phyloP scores from a whole-genome alignment of 345 rosid species.

The Lumnitzera littorea region DNA sequence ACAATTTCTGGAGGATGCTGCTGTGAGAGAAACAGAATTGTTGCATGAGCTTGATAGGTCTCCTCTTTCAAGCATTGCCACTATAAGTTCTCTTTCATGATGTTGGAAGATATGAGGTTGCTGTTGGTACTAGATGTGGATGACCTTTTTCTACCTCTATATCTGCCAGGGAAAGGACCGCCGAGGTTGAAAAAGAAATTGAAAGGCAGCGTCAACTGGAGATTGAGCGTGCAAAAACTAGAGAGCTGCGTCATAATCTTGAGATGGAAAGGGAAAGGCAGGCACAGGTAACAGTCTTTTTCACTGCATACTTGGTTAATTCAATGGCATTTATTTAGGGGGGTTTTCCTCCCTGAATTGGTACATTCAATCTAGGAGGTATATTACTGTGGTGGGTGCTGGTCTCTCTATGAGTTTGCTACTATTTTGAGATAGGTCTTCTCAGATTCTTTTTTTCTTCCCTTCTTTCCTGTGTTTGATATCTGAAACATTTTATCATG shows the following conservation, averaged over 20 bases:
- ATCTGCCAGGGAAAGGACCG: conserved; percentile 48
- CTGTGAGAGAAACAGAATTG: conserved; percentile 59
- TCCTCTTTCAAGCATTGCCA: conserved; percentile 2
- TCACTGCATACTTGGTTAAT: not conserved
- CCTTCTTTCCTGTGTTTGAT: no score
- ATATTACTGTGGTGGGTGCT: no score
- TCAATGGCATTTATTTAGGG: not conserved
- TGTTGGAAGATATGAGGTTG: no score
- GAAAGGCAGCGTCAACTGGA: conserved; percentile 69
- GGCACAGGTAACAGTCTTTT: conserved; percentile 44
- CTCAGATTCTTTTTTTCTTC: no score
- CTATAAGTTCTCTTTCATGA: not conserved
- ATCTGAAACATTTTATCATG: no score
- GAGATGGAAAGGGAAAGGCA: conserved; percentile 86
- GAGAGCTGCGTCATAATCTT: conserved; percentile 63
- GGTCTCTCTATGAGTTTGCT: no score
- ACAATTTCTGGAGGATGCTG: conserved; percentile 63
- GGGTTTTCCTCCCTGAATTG: not conserved
- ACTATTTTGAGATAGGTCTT: no score
- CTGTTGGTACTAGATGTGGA: conserved; percentile 5
- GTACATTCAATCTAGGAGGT: not conserved
- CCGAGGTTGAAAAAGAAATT: conserved; percentile 71
- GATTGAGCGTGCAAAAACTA: conserved; percentile 67
- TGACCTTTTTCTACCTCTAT: conserved; percentile 2
- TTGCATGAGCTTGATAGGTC: conserved; percentile 75